Base-by-base conservation (phyloP, 1,284 basidiomycete genomes). In the Irpex sp. region DNA sequence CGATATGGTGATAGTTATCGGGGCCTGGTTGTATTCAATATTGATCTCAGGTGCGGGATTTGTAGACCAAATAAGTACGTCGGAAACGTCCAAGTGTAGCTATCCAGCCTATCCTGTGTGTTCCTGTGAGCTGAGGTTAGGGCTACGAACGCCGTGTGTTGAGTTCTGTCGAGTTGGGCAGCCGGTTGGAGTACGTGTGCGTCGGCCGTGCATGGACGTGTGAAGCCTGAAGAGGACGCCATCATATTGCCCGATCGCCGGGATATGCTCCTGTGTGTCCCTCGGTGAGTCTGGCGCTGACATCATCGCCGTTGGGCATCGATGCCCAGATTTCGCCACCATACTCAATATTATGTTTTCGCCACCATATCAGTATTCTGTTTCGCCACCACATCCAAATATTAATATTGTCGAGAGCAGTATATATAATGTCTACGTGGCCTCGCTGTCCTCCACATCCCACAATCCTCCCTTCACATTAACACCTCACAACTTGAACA, bases 1-100 rank as follows among this genome's bases (percentile, higher is more conserved):
- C 66, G 34, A 65, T 66, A 56, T 67, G 67, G 67, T 68, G 56
- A 65, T 44, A 8, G 11, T 54, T 19, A 11, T 19, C 9, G 9
- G n/a, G 21, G n/a, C 2, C 21, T 54, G 51, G 15, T 21, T 21
- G 51, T 54, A 9, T 13, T 19, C 15, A 19, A 54, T 15, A 54
- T 11, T 47, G 13, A 47, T 47, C 13, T 47, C 8, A 47, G 44
- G 13, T 47, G 44, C 13, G 31, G 31, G 31, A 31, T 31, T 31
- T 47, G 44, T 47, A 47, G 11, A 17, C 44, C 44, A 31, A 31
- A 31, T 31, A 31, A 31, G 31, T 31, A 31, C 4, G 40, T 44
- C 40, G 40, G 40, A 44, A 44, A 44, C 4, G 31, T 44, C n/a
- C 40, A n/a, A 44, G 40, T 9, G 40, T 13, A 44, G n/a, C n/a